phyloP scores from a whole-genome alignment of 768 basidiomycete genomes.

The Sistotremastrum suecicum region DNA sequence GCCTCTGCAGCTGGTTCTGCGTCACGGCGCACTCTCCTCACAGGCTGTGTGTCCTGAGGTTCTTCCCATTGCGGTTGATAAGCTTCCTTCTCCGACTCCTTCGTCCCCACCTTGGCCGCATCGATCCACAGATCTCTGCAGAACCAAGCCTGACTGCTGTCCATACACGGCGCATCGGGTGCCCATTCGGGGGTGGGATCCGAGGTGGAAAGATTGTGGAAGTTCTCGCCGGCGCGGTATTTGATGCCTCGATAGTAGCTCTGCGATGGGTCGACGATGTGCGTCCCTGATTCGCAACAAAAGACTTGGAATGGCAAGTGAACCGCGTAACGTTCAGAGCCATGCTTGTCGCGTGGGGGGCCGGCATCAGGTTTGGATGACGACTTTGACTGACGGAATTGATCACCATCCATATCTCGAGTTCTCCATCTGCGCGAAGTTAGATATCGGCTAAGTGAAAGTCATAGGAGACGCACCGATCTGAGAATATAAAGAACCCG shows the following conservation, averaged over 20 bases:
- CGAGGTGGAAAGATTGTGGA: conserved; percentile 67
- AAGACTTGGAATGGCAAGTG: conserved; percentile 98
- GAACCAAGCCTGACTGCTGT: conserved; percentile 96
- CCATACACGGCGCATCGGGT: conserved; percentile 79
- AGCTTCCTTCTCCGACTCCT: conserved; percentile 27
- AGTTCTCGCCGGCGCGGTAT: conserved; percentile 73
- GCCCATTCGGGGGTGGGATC: conserved; percentile 38
- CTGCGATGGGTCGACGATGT: conserved; percentile 90
- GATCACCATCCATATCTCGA: conserved; percentile 94
- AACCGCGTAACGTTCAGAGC: conserved; percentile 70
- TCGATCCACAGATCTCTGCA: conserved; percentile 95
- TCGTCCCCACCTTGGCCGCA: conserved; percentile 65
- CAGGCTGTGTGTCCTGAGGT: conserved; percentile 9
- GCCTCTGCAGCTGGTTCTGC: conserved; percentile 20
- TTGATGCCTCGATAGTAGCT: conserved; percentile 85
- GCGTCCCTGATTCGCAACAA: conserved; percentile 97
- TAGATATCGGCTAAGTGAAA: not conserved
- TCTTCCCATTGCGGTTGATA: conserved; percentile 7
- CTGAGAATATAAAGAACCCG: conserved; percentile 96
- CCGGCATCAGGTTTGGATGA: conserved; percentile 82
- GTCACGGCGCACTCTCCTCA: conserved; percentile 17
- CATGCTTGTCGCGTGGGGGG: conserved; percentile 78
- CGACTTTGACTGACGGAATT: conserved; percentile 94
- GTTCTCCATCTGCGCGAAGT: conserved; percentile 72
- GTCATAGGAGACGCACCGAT: conserved; percentile 43